A percentile compares a stretch with the other conserved stretches of the same genome.
phyloP scores from a whole-genome alignment of 768 basidiomycete genomes.

The Pisolithus orientalis region DNA sequence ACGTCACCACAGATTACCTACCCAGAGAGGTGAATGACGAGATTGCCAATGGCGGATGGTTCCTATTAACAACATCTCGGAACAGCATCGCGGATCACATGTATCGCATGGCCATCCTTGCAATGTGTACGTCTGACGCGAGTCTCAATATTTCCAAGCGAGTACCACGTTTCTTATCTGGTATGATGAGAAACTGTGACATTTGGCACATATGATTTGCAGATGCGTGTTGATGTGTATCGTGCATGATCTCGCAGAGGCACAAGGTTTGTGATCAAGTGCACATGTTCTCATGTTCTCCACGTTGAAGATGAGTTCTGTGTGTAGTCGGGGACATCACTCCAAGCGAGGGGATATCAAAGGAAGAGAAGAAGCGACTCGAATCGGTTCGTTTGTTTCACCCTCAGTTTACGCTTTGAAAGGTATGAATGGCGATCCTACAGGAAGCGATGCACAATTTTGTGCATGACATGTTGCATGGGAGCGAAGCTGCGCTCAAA shows the following conservation, averaged over 20 bases:
- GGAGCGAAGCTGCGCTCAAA: conserved; percentile 57
- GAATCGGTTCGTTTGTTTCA: conserved; percentile 48
- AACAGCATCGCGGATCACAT: conserved; percentile 90
- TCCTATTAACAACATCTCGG: background rate
- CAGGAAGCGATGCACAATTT: conserved; percentile 91
- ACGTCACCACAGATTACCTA: conserved; percentile 54
- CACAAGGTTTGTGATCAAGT: conserved; percentile 52
- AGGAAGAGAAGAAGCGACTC: conserved; percentile 69
- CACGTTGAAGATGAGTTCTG: background rate
- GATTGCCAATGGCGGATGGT: background rate
- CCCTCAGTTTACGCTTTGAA: too few species aligned
- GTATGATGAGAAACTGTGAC: background rate
- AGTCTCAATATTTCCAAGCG: conserved; percentile 70
- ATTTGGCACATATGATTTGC: background rate
- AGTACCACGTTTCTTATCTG: conserved; percentile 11
- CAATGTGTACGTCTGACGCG: conserved; percentile 78
- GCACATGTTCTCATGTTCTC: background rate
- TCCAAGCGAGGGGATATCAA: conserved; percentile 80
- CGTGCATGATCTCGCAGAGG: conserved; percentile 95
- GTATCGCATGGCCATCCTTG: conserved; percentile 94
- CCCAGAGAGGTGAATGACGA: conserved; percentile 62
- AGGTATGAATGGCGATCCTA: background rate
- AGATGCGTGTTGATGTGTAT: conserved; percentile 87
- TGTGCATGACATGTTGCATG: conserved; percentile 82
- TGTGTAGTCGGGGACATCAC: conserved; percentile 84